phyloP scores from a whole-genome alignment of 2,329 filamentous ascomycete genomes.

The Xenoacremonium recifei region DNA sequence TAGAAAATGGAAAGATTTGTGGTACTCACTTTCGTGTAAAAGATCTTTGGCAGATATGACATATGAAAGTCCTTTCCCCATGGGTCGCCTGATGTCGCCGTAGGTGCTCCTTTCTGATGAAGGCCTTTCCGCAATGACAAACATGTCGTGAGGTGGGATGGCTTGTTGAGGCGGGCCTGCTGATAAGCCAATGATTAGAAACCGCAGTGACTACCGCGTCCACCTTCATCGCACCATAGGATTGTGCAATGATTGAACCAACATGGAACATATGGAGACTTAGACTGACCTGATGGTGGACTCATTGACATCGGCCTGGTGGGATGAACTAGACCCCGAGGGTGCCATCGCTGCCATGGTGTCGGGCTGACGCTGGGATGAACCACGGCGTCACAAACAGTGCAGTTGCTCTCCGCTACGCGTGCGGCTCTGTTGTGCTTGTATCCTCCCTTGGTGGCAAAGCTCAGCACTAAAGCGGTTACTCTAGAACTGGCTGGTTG shows the following conservation, averaged over 20 bases:
- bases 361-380: neutral
- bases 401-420: no score
- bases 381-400: no score
- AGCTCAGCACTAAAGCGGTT: no score
- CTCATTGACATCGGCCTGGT: slow-evolving; percentile 12
- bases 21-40: slow-evolving; percentile 38
- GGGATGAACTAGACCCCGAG: slow-evolving; percentile 20
- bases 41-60: slow-evolving; percentile 35
- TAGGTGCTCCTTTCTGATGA: slow-evolving; percentile 40
- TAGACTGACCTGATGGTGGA: slow-evolving; percentile 10
- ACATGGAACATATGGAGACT: slow-evolving; percentile 1
- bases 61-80: slow-evolving; percentile 32
- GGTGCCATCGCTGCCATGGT: neutral
- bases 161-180: slow-evolving; percentile 1
- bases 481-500: no score
- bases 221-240: no score
- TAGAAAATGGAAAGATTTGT: neutral
- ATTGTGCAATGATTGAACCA: no score
- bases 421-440: no score
- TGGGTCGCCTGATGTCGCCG: slow-evolving; percentile 40
- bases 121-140: slow-evolving; percentile 40
- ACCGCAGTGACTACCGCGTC: no score
- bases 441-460: no score
- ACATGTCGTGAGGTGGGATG: slow-evolving; percentile 23
- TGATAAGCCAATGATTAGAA: slow-evolving; percentile 4